Conservation (phyloP, 192 early-diverging fungal genomes). For the Cetraspora pellucida region DNA sequence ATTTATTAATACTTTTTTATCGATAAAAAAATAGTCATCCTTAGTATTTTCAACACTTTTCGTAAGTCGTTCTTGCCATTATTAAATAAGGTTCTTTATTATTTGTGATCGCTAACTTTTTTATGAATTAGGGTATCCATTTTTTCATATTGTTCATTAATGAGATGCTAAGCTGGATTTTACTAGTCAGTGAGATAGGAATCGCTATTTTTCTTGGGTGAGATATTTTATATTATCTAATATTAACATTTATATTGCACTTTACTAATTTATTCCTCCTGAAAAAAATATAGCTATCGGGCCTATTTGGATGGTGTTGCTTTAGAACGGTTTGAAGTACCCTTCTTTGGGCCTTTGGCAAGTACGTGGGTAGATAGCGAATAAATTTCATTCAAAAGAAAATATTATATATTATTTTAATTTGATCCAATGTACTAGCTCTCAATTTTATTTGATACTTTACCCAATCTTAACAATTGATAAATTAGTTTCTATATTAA, state of each 20-base stretch:
- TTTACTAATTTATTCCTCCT: no score
- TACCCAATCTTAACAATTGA: no score
- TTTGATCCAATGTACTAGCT: no score
- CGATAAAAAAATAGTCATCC: conserved; percentile 9
- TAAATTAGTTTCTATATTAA: no score
- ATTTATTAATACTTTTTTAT: background rate
- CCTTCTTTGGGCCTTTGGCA: conserved; percentile 69
- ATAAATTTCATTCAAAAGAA: conserved; percentile 37
- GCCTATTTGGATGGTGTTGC: conserved; percentile 72
- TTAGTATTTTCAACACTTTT: conserved; percentile 12
- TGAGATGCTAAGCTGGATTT: conserved; percentile 46
- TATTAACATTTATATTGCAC: background rate
- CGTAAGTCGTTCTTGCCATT: background rate
- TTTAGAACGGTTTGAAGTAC: conserved; percentile 70
- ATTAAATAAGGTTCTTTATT: background rate
- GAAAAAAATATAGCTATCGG: conserved; percentile 47
- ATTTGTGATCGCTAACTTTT: conserved; percentile 23
- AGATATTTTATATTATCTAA: conserved; percentile 4
- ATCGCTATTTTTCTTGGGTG: conserved; percentile 51
- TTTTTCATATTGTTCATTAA: conserved; percentile 56
- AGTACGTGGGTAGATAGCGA: conserved; percentile 70
- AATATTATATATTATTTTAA: no score
- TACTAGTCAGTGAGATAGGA: conserved; percentile 47
- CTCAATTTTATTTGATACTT: no score
- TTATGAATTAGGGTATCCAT: conserved; percentile 44